Evolutionary conservation across 768 basidiomycete species (phyloP).

Genomic region (Mycena chlorophos): DNA sequence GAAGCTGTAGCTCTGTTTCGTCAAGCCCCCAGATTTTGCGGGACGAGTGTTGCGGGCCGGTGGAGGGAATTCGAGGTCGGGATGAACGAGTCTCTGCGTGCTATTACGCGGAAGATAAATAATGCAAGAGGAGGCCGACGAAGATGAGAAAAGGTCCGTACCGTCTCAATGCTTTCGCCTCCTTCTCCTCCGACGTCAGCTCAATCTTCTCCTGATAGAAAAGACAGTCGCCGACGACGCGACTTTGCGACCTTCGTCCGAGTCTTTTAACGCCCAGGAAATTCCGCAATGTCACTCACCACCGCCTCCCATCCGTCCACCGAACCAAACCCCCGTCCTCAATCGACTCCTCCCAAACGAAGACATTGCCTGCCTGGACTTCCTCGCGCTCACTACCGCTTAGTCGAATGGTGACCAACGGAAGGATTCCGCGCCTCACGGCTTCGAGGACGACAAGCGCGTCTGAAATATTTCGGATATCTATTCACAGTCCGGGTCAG

Average conservation of each 20-base stretch:
- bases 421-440: constrained; percentile 50
- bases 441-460: constrained; percentile 58
- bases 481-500: too few species aligned
- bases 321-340: constrained; percentile 50
- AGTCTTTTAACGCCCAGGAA: constrained; percentile 4
- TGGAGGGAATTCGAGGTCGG: constrained; percentile 39
- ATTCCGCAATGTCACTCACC: constrained; percentile 33
- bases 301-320: constrained; percentile 63
- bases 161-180: constrained; percentile 48
- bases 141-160: background rate
- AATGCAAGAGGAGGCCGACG: background rate
- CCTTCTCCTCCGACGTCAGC: constrained; percentile 55
- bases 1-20: constrained; percentile 64
- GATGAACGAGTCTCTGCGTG: constrained; percentile 45
- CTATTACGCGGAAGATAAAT: constrained; percentile 23
- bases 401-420: constrained; percentile 50
- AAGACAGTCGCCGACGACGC: constrained; percentile 59
- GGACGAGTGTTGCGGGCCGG: constrained; percentile 52
- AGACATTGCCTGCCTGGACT: constrained; percentile 51
- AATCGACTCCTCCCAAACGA: constrained; percentile 63
- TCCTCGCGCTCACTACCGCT: constrained; percentile 50
- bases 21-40: constrained; percentile 54
- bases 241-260: constrained; percentile 53
- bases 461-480: constrained; percentile 54
- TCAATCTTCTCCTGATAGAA: constrained; percentile 63